A percentile compares a stretch with the other conserved stretches of the same genome.
These are phyloP conservation scores for Balamuthia mandrillaris DNA, from an alignment of 208 protist genomes.

Conservation along the genomic window DNA sequence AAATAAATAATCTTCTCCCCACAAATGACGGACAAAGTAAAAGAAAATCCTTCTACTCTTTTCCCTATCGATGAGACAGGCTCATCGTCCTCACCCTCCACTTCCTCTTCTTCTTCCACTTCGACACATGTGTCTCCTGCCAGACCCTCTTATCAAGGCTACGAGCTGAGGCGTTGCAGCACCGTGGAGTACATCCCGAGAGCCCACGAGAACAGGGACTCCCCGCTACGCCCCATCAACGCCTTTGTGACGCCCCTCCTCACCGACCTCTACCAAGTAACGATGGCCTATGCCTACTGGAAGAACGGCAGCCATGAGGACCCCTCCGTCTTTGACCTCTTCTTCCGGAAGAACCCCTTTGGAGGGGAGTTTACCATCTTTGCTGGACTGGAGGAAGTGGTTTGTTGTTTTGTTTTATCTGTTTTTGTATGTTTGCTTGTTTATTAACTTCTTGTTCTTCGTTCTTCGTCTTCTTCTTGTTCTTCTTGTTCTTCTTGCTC, in stretches of 20 bases:
- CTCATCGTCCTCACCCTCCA: too few species aligned
- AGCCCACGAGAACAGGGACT: not conserved
- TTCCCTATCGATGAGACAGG: too few species aligned
- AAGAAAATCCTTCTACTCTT: too few species aligned
- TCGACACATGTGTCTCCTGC: too few species aligned
- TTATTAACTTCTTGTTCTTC: not conserved
- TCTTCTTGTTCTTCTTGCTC: not conserved
- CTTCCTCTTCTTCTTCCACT: too few species aligned
- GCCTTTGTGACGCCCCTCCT: not conserved
- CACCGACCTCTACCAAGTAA: constrained; percentile 67
- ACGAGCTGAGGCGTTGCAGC: not conserved
- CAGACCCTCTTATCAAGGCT: too few species aligned
- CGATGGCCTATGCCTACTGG: constrained; percentile 76
- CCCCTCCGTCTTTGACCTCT: constrained; percentile 77
- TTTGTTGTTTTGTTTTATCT: too few species aligned
- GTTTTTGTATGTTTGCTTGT: not conserved
- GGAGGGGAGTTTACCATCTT: constrained; percentile 77
- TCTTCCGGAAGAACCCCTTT: constrained; percentile 83
- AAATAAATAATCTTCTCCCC: too few species aligned
- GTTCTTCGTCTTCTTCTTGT: too few species aligned
- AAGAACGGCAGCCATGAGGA: constrained; percentile 61
- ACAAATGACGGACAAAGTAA: too few species aligned
- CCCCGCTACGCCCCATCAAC: not conserved
- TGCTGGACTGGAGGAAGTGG: constrained; percentile 68
- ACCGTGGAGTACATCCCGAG: not conserved